Percentiles rank a stretch among this genome's conserved stretches.
Evolutionary conservation across 2,329 filamentous ascomycete species (phyloP).

Genomic region (Graphilbum sp.): DNA sequence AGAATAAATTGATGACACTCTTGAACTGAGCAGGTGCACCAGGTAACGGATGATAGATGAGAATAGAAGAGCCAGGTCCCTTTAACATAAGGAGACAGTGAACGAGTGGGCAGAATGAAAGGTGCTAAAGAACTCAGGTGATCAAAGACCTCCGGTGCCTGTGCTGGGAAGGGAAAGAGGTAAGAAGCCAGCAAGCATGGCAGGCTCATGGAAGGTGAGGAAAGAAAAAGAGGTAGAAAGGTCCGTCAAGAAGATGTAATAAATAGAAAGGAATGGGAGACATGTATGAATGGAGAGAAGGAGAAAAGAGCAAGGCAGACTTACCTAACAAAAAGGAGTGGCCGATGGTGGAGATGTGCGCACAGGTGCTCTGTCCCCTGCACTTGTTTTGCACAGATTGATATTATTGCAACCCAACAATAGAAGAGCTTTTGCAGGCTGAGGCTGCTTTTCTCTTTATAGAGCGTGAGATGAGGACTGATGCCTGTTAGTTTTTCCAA

Average conservation of each 20-base stretch:
- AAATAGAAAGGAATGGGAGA: constrained; percentile 1
- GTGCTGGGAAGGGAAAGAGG: too few relatives aligned
- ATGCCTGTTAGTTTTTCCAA: too few relatives aligned
- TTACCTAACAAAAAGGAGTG: constrained; percentile 5
- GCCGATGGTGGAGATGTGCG: constrained; percentile 6
- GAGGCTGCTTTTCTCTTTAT: not conserved
- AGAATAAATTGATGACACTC: too few relatives aligned
- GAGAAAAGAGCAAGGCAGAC: not conserved
- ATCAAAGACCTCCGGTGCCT: too few relatives aligned
- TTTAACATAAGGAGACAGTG: too few relatives aligned
- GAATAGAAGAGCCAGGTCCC: too few relatives aligned
- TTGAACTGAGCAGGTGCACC: too few relatives aligned
- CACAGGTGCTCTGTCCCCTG: constrained; percentile 5
- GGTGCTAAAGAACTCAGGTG: too few relatives aligned
- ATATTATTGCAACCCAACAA: constrained; percentile 1
- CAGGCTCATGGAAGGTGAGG: not conserved
- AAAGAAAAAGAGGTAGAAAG: not conserved
- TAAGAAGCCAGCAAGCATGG: too few relatives aligned
- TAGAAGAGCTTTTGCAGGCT: constrained; percentile 8
- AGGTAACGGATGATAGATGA: too few relatives aligned
- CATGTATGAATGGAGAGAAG: not conserved
- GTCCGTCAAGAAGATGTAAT: not conserved
- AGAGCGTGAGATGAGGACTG: too few relatives aligned
- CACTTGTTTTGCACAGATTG: not conserved
- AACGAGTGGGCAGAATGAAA: too few relatives aligned